A percentile compares a stretch with the other conserved stretches of the same genome.
These are phyloP conservation scores for Lecanosticta acicola DNA, from an alignment of 2,329 filamentous ascomycete species.

Conservation along the genomic window DNA sequence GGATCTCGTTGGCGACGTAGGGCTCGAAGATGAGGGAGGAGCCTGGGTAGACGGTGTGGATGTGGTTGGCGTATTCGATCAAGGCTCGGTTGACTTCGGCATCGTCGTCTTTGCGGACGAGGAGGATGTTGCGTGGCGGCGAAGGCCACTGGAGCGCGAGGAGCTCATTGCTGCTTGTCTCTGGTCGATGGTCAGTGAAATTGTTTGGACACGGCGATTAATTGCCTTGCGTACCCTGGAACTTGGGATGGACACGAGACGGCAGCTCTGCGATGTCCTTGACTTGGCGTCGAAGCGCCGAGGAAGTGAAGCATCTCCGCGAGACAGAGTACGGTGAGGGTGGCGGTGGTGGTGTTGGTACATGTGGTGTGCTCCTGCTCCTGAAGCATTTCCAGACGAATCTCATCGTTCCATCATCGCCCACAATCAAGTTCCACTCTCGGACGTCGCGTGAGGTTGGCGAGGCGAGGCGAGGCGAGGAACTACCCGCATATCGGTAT, in stretches of 20 bases:
- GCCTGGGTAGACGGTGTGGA: conserved; percentile 71
- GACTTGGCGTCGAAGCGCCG: conserved; percentile 44
- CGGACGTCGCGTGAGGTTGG: not conserved
- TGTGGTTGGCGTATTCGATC: conserved; percentile 59
- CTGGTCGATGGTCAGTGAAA: conserved; percentile 35
- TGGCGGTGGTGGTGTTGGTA: not conserved
- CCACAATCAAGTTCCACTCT: not conserved
- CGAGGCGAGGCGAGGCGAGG: too few species aligned
- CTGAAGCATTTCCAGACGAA: conserved; percentile 23
- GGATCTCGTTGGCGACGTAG: conserved; percentile 64
- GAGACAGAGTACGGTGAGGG: not conserved
- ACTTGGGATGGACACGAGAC: conserved; percentile 56
- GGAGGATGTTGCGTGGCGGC: conserved; percentile 61
- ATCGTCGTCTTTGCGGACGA: conserved; percentile 62
- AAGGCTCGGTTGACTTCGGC: conserved; percentile 51
- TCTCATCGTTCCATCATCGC: conserved; percentile 30
- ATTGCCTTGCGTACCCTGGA: conserved; percentile 45
- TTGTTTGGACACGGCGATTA: conserved; percentile 53
- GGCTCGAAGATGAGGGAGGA: conserved; percentile 80
- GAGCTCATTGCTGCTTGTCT: conserved; percentile 54
- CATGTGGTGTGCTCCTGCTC: conserved; percentile 11
- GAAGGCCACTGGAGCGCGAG: conserved; percentile 62
- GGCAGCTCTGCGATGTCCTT: conserved; percentile 48
- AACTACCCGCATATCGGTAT: too few species aligned
- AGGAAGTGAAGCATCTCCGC: conserved; percentile 46